Conservation (phyloP, 306 rosid genomes). For the Gillenia trifoliata region DNA sequence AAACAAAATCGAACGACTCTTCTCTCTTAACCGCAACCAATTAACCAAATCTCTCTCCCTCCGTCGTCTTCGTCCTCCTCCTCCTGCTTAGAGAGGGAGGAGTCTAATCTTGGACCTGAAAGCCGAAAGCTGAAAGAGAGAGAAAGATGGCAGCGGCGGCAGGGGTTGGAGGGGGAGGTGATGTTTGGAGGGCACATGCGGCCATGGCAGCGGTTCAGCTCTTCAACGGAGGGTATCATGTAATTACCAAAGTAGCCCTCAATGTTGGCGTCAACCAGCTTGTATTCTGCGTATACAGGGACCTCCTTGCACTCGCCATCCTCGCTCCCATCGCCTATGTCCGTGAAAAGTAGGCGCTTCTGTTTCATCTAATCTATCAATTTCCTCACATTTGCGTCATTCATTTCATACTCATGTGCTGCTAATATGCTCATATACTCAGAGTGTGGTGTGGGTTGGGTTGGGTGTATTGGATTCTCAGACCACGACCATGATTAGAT, state of each 20-base stretch:
- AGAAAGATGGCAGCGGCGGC: slow-evolving; percentile 25
- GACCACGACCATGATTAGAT: background rate
- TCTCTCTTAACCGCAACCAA: background rate
- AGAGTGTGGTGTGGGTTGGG: no score
- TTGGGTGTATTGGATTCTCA: background rate
- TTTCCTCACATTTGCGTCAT: no score
- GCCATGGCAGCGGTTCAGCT: slow-evolving; percentile 76
- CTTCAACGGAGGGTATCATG: slow-evolving; percentile 84
- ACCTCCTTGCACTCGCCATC: slow-evolving; percentile 63
- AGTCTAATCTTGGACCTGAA: background rate
- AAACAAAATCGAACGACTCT: background rate
- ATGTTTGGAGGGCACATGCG: slow-evolving; percentile 60
- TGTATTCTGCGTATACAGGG: slow-evolving; percentile 76
- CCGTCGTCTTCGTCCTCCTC: background rate
- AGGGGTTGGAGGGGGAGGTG: slow-evolving; percentile 31
- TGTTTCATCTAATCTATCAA: background rate
- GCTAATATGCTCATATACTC: no score
- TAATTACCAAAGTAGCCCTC: slow-evolving; percentile 87
- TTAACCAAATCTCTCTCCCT: background rate
- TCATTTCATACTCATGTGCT: no score
- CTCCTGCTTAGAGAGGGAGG: background rate
- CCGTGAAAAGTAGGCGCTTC: slow-evolving; percentile 57
- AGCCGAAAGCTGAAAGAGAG: background rate
- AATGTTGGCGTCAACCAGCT: slow-evolving; percentile 78
- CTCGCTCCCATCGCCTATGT: slow-evolving; percentile 70